Conservation (phyloP, 75 land plant species). For the Sequoia sempervirens region DNA sequence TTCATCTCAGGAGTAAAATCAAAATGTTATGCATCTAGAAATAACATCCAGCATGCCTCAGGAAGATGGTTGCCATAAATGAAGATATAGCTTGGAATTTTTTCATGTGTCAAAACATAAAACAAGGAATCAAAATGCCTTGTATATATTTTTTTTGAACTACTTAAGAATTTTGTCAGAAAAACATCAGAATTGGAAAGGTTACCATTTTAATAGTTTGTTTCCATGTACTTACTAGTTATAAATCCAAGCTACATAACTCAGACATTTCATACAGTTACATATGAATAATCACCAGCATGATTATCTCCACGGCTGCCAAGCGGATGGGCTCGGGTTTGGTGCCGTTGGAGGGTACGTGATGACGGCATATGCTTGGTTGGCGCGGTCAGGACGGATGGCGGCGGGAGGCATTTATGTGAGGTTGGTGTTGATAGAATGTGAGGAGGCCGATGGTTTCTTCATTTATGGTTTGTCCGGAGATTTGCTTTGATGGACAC, state of each 20-base stretch:
- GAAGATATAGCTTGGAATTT: neutral
- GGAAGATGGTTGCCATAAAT: neutral
- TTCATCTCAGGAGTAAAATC: neutral
- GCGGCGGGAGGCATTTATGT: too few relatives aligned
- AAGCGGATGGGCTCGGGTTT: too few relatives aligned
- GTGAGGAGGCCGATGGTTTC: too few relatives aligned
- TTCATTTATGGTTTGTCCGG: too few relatives aligned
- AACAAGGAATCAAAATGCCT: neutral
- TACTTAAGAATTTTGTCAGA: neutral
- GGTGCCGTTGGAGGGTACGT: too few relatives aligned
- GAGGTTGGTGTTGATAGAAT: too few relatives aligned
- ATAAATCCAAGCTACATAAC: neutral
- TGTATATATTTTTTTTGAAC: neutral
- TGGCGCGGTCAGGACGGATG: too few relatives aligned
- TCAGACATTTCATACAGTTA: neutral
- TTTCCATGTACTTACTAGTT: neutral
- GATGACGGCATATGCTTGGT: too few relatives aligned
- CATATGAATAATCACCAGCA: neutral
- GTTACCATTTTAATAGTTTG: neutral
- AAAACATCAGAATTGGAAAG: neutral
- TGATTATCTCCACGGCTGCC: too few relatives aligned
- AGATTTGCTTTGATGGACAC: too few relatives aligned
- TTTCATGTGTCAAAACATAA: neutral
- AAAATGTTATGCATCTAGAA: neutral
- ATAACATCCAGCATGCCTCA: neutral